Evolutionary conservation across 208 protist genomes (phyloP).

Genomic region (Crithidia expoeki): DNA sequence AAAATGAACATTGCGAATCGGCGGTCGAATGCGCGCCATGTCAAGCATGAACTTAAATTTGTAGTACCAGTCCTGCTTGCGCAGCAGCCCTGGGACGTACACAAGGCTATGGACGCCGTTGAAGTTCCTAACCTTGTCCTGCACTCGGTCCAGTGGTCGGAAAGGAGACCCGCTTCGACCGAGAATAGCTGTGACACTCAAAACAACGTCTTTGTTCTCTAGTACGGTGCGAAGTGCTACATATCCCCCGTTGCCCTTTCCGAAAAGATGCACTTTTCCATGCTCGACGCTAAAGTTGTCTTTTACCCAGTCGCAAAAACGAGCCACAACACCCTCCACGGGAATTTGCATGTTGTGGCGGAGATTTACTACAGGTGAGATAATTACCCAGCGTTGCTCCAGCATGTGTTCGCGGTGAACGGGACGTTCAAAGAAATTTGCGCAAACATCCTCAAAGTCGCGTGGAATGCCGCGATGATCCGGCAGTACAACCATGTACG

Average conservation of each 20-base stretch:
- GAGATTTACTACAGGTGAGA: constrained; percentile 79
- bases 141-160: constrained; percentile 66
- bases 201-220: constrained; percentile 71
- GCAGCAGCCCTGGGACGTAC: constrained; percentile 77
- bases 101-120: constrained; percentile 86
- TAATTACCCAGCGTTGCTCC: constrained; percentile 79
- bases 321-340: constrained; percentile 77
- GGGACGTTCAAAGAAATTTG: constrained; percentile 86
- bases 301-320: constrained; percentile 88
- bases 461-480: constrained; percentile 75
- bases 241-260: constrained; percentile 84
- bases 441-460: constrained; percentile 90
- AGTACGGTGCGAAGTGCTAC: constrained; percentile 77
- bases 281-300: constrained; percentile 81
- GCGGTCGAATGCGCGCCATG: constrained; percentile 72
- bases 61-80: constrained; percentile 89
- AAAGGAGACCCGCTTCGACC: constrained; percentile 78
- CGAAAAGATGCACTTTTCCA: constrained; percentile 81
- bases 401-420: constrained; percentile 66
- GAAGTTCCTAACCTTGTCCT: constrained; percentile 80
- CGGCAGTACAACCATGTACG: constrained; percentile 83
- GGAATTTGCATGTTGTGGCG: constrained; percentile 81
- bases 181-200: constrained; percentile 82
- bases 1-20: constrained; percentile 85
- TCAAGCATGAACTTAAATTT: constrained; percentile 93